Percentiles rank a stretch among this genome's conserved stretches.
Evolutionary conservation across 345 rosid species (phyloP).

Genomic region (Dovyalis caffra): DNA sequence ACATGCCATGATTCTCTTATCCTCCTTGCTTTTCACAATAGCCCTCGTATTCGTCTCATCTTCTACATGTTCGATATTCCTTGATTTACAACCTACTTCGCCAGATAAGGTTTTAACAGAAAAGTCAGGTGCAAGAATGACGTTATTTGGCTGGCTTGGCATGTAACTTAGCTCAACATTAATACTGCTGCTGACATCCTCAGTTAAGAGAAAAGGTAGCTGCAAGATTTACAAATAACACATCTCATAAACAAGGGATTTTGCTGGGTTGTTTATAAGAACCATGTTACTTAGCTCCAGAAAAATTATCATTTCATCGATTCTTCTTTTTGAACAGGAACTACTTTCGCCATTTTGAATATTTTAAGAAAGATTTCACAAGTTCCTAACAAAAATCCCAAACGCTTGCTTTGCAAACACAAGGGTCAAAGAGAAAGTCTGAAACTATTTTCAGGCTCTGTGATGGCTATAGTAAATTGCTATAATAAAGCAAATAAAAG

Average conservation of each 20-base stretch:
- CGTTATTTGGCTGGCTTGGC: constrained; percentile 16
- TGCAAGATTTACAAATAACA: constrained; percentile 25
- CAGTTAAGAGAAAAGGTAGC: constrained; percentile 29
- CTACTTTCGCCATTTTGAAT: neutral
- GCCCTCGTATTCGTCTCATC: constrained; percentile 9
- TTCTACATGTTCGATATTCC: constrained; percentile 13
- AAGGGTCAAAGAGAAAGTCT: neutral
- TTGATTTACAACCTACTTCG: constrained; percentile 15
- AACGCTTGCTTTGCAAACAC: neutral
- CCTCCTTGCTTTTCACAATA: constrained; percentile 1
- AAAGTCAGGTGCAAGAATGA: constrained; percentile 20
- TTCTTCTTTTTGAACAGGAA: neutral
- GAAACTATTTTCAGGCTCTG: neutral
- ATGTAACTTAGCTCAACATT: constrained; percentile 8
- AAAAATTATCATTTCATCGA: neutral
- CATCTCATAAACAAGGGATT: neutral
- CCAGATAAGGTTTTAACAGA: constrained; percentile 31
- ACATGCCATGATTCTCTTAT: constrained; percentile 16
- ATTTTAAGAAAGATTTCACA: neutral
- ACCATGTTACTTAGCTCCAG: neutral
- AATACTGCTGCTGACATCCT: constrained; percentile 21
- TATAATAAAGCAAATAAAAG: neutral
- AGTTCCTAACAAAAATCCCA: neutral
- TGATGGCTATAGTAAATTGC: neutral
- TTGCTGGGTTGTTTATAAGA: neutral